These are phyloP conservation scores for Hirsutella thompsonii DNA, from an alignment of 2,329 filamentous ascomycete genomes.

Conservation along the genomic window DNA sequence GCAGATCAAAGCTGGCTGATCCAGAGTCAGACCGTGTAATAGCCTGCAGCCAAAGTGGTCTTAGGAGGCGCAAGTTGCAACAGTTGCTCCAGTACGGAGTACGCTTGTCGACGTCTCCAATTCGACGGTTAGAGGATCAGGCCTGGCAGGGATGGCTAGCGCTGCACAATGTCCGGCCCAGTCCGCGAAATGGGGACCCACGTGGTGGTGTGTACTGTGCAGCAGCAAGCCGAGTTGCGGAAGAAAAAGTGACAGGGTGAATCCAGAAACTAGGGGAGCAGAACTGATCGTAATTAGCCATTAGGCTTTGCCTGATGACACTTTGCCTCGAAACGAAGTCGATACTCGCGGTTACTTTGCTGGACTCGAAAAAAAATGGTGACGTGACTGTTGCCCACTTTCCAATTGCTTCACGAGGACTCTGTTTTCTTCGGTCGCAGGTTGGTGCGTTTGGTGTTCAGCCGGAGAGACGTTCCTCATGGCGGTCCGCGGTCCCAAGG, in stretches of 20 bases:
- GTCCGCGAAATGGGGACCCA: conserved; percentile 9
- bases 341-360: conserved; percentile 2
- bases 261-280: not conserved
- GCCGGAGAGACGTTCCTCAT: too few relatives aligned
- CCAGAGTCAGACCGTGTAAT: too few relatives aligned
- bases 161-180: conserved; percentile 11
- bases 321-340: conserved; percentile 1
- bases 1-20: not conserved
- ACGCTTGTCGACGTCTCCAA: not conserved
- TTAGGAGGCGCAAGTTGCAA: not conserved
- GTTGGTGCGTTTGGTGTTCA: too few relatives aligned
- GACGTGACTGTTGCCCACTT: not conserved
- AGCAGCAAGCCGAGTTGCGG: conserved; percentile 1
- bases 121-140: not conserved
- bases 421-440: too few relatives aligned
- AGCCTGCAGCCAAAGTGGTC: not conserved
- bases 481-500: too few relatives aligned
- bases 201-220: conserved; percentile 17
- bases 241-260: conserved; percentile 2
- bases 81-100: not conserved
- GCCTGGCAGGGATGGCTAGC: conserved; percentile 6
- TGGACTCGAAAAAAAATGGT: not conserved
- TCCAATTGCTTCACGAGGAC: too few relatives aligned
- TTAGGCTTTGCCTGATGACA: not conserved
- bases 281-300: not conserved